phyloP scores from a whole-genome alignment of 2,329 filamentous ascomycete genomes.

The Raffaelea arxii region DNA sequence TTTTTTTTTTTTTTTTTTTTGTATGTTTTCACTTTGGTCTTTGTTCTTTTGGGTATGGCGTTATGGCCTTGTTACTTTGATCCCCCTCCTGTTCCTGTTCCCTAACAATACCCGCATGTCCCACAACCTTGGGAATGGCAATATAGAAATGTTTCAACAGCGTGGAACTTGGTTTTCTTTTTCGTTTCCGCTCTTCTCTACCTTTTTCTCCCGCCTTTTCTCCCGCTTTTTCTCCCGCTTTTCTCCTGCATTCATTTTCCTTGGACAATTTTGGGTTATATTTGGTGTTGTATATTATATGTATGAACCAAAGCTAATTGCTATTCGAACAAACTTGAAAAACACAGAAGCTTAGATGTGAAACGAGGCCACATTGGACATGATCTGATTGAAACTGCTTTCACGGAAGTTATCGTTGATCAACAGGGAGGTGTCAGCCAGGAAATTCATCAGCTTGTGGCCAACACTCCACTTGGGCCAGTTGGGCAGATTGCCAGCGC shows the following conservation, averaged over 20 bases:
- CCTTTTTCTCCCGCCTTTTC: no score
- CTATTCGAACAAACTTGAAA: no score
- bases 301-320: no score
- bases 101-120: constrained; percentile 7
- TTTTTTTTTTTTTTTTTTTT: constrained; percentile 1
- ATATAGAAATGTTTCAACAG: no score
- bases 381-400: constrained; percentile 15
- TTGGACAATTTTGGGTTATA: no score
- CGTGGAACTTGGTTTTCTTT: no score
- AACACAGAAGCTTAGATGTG: no score
- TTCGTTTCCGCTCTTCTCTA: no score
- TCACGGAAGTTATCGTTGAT: constrained; percentile 20
- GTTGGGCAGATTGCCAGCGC: constrained; percentile 22
- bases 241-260: neutral
- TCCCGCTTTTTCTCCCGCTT: no score
- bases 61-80: neutral
- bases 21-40: neutral
- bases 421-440: constrained; percentile 11
- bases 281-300: no score
- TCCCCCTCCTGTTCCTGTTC: neutral
- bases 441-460: constrained; percentile 42
- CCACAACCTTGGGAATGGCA: neutral
- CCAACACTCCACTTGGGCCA: constrained; percentile 34
- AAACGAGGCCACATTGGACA: constrained; percentile 8
- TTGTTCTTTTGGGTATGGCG: neutral